Percentiles rank a stretch among this genome's conserved stretches.
Evolutionary conservation across 495 filamentous ascomycete genomes (phyloP).

Genomic region (Aspergillus indologenus): DNA sequence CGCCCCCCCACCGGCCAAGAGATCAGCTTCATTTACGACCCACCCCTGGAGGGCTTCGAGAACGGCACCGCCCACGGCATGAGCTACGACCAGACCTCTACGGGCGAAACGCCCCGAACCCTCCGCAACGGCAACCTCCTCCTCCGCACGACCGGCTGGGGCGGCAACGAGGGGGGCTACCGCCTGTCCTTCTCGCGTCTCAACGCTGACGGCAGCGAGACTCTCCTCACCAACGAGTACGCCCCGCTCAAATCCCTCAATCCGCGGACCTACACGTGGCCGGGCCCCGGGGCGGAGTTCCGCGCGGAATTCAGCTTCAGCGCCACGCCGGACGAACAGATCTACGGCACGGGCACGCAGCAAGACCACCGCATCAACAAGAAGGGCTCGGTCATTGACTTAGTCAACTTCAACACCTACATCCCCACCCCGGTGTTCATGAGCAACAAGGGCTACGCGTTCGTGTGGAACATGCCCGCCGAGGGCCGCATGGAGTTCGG

Average conservation of each 20-base stretch:
- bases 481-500: conserved; percentile 31
- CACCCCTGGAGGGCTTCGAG: conserved; percentile 30
- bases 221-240: conserved; percentile 30
- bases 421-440: conserved; percentile 29
- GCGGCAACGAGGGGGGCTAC: conserved; percentile 26
- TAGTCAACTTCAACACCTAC: conserved; percentile 30
- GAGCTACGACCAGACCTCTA: conserved; percentile 21
- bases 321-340: conserved; percentile 27
- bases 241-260: conserved; percentile 32
- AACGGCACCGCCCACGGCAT: conserved; percentile 21
- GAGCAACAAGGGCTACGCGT: conserved; percentile 30
- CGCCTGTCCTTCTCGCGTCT: conserved; percentile 27
- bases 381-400: conserved; percentile 26
- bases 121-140: conserved; percentile 29
- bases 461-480: conserved; percentile 31
- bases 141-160: conserved; percentile 28
- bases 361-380: conserved; percentile 31
- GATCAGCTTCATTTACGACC: conserved; percentile 29
- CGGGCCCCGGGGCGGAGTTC: conserved; percentile 26
- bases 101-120: conserved; percentile 18
- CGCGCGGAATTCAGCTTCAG: conserved; percentile 29
- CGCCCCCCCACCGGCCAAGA: conserved; percentile 26
- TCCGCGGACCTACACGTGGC: conserved; percentile 28
- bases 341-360: conserved; percentile 32
- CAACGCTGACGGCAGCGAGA: conserved; percentile 24